Base-by-base conservation (phyloP, 2,329 filamentous ascomycete species). In the Mycosphaerella arachidis region DNA sequence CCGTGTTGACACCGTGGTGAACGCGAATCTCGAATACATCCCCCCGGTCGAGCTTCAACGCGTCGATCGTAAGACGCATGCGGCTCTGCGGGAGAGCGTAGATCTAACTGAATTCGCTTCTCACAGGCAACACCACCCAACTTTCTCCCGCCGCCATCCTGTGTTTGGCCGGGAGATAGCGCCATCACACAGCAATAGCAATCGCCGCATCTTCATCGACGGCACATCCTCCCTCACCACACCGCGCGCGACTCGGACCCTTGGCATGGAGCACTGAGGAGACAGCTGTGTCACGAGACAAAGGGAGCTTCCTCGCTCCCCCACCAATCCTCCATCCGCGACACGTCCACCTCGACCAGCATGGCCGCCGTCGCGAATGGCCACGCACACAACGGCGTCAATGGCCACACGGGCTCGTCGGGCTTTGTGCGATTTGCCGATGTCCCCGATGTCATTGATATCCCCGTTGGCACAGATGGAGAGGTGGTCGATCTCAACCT, bases 401-500 rank as follows among this genome's bases (percentile, higher is more conserved):
- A 81, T 62, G 79, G 78, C 64, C 73, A 78, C 57, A 68, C 72
- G 45, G 67, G 66, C 66, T 71, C 67, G 45, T 67, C 65, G 57
- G 66, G 70, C 63, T 71, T 77, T 66, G 65, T 74, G 64, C 84
- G 85, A 55, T 87, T 86, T 73, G 81, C 82, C 59, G 82, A 86
- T 68, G 84, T 87, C 50, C 85, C 85, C 43, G 79, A 81, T 55
- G 80, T 82, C 59, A 85, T 88, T 70, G 85, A 86, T 70, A 86
- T 88, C 69, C 84, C 85, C 57, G 83, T 87, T 58, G 82, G 80
- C 56, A 85, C 80, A 60, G 84, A 86, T 67, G 84, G 86, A 68
- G 80, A 84, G 71, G 82, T 92, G 71, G 94, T 99, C 74, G 94
- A 97, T 78, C 91, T 99, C 70, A 91, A 95, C 72, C 85, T 97